Percentiles rank a stretch among this genome's conserved stretches.
Evolutionary conservation across 2,329 filamentous ascomycete species (phyloP).

Genomic region (Hypocreales sp.): DNA sequence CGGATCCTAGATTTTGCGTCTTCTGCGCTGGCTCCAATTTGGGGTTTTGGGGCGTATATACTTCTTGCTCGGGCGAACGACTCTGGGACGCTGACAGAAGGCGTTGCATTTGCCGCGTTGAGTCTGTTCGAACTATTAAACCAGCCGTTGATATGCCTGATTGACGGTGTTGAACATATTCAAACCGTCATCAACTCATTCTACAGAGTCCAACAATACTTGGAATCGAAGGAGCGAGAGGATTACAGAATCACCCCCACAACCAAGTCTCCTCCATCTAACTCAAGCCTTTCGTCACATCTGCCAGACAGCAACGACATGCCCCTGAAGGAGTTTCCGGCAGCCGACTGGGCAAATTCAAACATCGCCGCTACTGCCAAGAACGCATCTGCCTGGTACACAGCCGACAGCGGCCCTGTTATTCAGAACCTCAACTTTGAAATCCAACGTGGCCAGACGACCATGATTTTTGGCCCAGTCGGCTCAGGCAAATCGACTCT

Average conservation of each 20-base stretch:
- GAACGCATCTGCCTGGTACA: slow-evolving; percentile 4
- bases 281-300: not conserved
- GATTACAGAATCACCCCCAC: slow-evolving; percentile 1
- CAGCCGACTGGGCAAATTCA: not conserved
- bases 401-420: slow-evolving; percentile 1
- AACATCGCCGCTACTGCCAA: slow-evolving; percentile 1
- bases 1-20: slow-evolving; percentile 3
- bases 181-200: slow-evolving; percentile 9
- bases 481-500: slow-evolving; percentile 10
- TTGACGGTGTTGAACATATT: slow-evolving; percentile 7
- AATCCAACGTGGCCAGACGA: slow-evolving; percentile 5
- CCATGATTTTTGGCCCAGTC: slow-evolving; percentile 9
- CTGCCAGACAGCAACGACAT: not conserved
- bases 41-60: slow-evolving; percentile 6
- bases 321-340: not conserved
- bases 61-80: slow-evolving; percentile 4
- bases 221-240: slow-evolving; percentile 6
- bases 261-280: not conserved
- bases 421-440: slow-evolving; percentile 4
- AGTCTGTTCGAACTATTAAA: slow-evolving; percentile 8
- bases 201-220: slow-evolving; percentile 7
- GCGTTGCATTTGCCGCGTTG: slow-evolving; percentile 7
- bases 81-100: slow-evolving; percentile 6
- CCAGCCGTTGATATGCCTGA: slow-evolving; percentile 6
- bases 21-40: slow-evolving; percentile 7